A percentile compares a stretch with the other conserved stretches of the same genome.
Conservation (phyloP, 345 rosid genomes). For the Kernera saxatilis region DNA sequence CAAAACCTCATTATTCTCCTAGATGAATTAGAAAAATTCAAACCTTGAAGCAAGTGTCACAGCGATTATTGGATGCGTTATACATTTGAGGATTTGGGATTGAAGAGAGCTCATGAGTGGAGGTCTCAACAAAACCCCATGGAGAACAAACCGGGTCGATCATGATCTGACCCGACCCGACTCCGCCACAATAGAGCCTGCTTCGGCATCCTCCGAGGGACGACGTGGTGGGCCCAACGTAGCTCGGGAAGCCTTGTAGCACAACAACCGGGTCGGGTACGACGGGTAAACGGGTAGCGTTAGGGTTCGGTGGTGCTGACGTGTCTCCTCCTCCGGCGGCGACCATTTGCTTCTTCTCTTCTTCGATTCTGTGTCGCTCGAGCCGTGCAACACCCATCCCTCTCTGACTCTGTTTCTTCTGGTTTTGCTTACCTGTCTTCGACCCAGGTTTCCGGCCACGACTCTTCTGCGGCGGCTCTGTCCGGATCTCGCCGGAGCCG, state of each 20-base stretch:
- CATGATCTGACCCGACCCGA: slow-evolving; percentile 37
- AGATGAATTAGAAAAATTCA: not conserved
- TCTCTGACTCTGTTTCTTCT: slow-evolving; percentile 50
- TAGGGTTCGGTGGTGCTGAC: not conserved
- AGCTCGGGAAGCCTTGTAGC: slow-evolving; percentile 34
- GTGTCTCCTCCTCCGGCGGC: not conserved
- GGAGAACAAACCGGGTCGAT: slow-evolving; percentile 29
- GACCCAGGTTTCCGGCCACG: slow-evolving; percentile 34
- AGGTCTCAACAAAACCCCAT: slow-evolving; percentile 36
- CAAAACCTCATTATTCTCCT: not conserved
- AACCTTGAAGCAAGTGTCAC: slow-evolving; percentile 61
- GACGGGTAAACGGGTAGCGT: slow-evolving; percentile 10
- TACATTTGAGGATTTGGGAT: slow-evolving; percentile 53
- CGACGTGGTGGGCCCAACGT: slow-evolving; percentile 15
- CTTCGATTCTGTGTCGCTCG: slow-evolving; percentile 44
- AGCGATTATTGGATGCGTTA: slow-evolving; percentile 20
- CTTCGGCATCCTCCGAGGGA: slow-evolving; percentile 22
- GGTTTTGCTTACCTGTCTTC: slow-evolving; percentile 19
- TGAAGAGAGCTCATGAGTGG: slow-evolving; percentile 77
- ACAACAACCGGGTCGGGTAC: slow-evolving; percentile 31
- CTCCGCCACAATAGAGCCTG: slow-evolving; percentile 21
- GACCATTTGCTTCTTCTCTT: slow-evolving; percentile 30
- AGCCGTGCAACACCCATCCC: slow-evolving; percentile 87
- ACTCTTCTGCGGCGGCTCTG: slow-evolving; percentile 9
- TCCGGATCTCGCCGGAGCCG: slow-evolving; percentile 17